A percentile compares a stretch with the other conserved stretches of the same genome.
phyloP scores from a whole-genome alignment of 306 rosid genomes.

The Sicyos edulis region DNA sequence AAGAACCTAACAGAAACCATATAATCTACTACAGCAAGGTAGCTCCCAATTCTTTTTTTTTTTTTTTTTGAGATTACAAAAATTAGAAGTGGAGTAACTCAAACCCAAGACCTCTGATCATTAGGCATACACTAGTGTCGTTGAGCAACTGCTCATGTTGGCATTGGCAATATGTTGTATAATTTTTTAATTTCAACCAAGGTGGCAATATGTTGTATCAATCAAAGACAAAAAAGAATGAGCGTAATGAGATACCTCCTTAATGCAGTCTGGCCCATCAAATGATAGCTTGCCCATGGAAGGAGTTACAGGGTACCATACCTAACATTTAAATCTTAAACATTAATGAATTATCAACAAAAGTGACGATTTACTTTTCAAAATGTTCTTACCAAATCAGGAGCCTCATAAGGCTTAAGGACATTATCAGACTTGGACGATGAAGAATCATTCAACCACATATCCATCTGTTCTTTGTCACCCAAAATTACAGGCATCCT shows the following conservation, averaged over 20 bases:
- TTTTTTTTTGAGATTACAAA: too few relatives aligned
- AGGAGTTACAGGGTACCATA: constrained; percentile 79
- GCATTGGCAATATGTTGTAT: constrained; percentile 2
- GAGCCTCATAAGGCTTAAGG: constrained; percentile 66
- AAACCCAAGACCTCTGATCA: too few relatives aligned
- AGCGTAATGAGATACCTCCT: constrained; percentile 45
- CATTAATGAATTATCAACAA: not conserved
- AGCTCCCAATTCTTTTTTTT: too few relatives aligned
- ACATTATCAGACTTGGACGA: constrained; percentile 44
- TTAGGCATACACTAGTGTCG: too few relatives aligned
- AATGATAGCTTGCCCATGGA: constrained; percentile 81
- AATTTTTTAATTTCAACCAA: not conserved
- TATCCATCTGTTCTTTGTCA: constrained; percentile 56
- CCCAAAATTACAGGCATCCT: constrained; percentile 93
- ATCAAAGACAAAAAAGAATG: not conserved
- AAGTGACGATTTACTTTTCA: not conserved
- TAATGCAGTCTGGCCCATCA: constrained; percentile 78
- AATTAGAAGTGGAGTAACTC: too few relatives aligned
- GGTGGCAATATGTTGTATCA: not conserved
- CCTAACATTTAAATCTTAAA: constrained; percentile 31
- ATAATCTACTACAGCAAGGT: not conserved
- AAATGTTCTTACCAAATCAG: constrained; percentile 61
- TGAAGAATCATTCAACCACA: constrained; percentile 55
- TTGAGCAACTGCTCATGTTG: too few relatives aligned
- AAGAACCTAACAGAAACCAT: not conserved